phyloP scores from a whole-genome alignment of 805 yeast genomes.

The fission yeast (Schizosaccharomyces pombe) region DNA sequence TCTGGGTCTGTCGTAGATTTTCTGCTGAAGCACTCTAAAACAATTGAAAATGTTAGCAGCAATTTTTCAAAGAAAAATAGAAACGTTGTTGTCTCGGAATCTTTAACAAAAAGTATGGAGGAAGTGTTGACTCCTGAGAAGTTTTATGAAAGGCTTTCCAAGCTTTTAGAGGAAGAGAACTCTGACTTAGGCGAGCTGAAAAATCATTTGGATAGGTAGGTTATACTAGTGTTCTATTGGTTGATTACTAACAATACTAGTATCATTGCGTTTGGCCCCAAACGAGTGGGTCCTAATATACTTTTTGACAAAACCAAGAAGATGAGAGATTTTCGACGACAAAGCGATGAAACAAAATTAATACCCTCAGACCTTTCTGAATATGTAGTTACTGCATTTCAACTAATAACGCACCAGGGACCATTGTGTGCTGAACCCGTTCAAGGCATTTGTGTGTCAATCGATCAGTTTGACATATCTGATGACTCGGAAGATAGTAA shows the following conservation, averaged over 20 bases:
- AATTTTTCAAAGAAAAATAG: neutral
- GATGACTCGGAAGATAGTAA: slow-evolving; percentile 10
- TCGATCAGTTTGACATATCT: slow-evolving; percentile 8
- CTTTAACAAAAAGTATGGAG: neutral
- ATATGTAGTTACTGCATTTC: slow-evolving; percentile 60
- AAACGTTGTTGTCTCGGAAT: neutral
- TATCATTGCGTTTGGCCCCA: slow-evolving; percentile 58
- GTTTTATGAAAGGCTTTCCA: neutral
- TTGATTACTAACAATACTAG: too few relatives aligned
- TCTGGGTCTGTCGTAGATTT: slow-evolving; percentile 27
- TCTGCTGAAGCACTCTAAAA: slow-evolving; percentile 16
- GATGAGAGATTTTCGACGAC: neutral
- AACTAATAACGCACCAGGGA: slow-evolving; percentile 58
- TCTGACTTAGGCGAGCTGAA: slow-evolving; percentile 8
- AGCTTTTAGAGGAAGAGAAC: neutral
- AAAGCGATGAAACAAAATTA: neutral
- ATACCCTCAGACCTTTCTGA: slow-evolving; percentile 15
- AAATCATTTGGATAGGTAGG: slow-evolving; percentile 10
- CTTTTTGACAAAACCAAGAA: slow-evolving; percentile 28
- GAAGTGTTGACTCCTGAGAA: neutral
- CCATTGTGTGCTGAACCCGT: slow-evolving; percentile 74
- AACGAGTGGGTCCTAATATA: slow-evolving; percentile 50
- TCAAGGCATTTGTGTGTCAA: slow-evolving; percentile 43
- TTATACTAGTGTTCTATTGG: too few relatives aligned
- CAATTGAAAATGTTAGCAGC: slow-evolving; percentile 5